phyloP scores from a whole-genome alignment of 495 filamentous ascomycete species.

The Penicillium bovifimosum region DNA sequence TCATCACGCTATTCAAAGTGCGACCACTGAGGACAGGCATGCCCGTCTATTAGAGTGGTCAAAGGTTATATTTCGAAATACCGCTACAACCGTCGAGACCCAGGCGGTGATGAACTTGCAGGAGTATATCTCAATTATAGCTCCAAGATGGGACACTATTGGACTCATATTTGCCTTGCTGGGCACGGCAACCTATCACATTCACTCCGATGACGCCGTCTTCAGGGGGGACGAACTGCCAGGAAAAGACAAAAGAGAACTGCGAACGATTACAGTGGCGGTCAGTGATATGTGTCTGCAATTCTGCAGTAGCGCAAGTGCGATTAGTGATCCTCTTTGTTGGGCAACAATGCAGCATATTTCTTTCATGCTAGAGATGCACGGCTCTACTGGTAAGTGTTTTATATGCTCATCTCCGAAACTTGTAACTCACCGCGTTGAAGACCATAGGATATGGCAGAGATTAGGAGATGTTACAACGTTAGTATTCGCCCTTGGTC shows the following conservation, averaged over 20 bases:
- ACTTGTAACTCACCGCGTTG: too few relatives aligned
- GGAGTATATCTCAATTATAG: conserved; percentile 11
- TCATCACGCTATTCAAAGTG: too few relatives aligned
- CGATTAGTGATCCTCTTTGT: conserved; percentile 23
- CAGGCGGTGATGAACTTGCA: conserved; percentile 17
- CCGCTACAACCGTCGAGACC: too few relatives aligned
- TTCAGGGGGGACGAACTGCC: conserved; percentile 1
- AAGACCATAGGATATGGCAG: conserved; percentile 10
- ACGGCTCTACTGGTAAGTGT: conserved; percentile 2
- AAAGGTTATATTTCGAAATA: too few relatives aligned
- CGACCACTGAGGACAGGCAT: background rate
- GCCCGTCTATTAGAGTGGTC: too few relatives aligned
- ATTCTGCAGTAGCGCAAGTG: conserved; percentile 25
- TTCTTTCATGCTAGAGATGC: conserved; percentile 26
- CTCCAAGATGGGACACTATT: conserved; percentile 25
- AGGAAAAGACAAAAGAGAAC: conserved; percentile 9
- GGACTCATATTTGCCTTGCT: conserved; percentile 19
- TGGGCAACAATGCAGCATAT: conserved; percentile 22
- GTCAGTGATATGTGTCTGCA: conserved; percentile 27
- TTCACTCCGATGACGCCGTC: conserved; percentile 5
- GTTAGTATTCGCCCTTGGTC: conserved; percentile 43
- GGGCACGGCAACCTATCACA: conserved; percentile 15
- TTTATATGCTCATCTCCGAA: too few relatives aligned
- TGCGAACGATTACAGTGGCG: conserved; percentile 10
- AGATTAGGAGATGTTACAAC: conserved; percentile 25